These are phyloP conservation scores for Juglanconis oblonga DNA, from an alignment of 2,329 filamentous ascomycete genomes.

Conservation along the genomic window DNA sequence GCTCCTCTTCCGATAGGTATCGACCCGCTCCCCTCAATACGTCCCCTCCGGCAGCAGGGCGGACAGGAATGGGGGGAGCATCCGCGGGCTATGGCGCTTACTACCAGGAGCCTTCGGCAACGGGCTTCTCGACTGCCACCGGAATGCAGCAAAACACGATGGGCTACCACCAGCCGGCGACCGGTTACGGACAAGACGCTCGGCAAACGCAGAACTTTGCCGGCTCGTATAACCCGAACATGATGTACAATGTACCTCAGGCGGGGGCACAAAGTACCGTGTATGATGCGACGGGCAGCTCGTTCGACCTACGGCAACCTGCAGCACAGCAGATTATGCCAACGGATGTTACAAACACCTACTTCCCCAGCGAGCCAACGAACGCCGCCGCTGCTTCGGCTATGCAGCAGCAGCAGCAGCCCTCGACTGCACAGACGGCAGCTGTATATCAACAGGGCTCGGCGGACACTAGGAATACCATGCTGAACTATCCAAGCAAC, in stretches of 20 bases:
- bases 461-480: constrained; percentile 47
- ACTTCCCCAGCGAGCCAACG: constrained; percentile 68
- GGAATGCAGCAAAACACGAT: constrained; percentile 55
- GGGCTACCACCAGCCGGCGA: constrained; percentile 53
- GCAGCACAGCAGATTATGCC: constrained; percentile 75
- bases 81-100: constrained; percentile 57
- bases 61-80: constrained; percentile 51
- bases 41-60: constrained; percentile 40
- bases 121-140: constrained; percentile 47
- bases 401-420: constrained; percentile 44
- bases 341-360: constrained; percentile 63
- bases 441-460: constrained; percentile 66
- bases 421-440: constrained; percentile 48
- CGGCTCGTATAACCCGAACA: constrained; percentile 58
- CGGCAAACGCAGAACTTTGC: constrained; percentile 53
- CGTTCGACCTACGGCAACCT: constrained; percentile 73
- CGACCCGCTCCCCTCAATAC: constrained; percentile 48
- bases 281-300: constrained; percentile 69
- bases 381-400: constrained; percentile 56
- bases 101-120: constrained; percentile 51
- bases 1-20: constrained; percentile 47
- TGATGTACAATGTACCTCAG: constrained; percentile 78
- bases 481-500: constrained; percentile 50
- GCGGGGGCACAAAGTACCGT: constrained; percentile 58
- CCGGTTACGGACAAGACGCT: constrained; percentile 62